Evolutionary conservation across 257 asterid genomes (phyloP), one percentile per base, ranked within the genome.

Genomic region (Solanum bulbocastanum): DNA sequence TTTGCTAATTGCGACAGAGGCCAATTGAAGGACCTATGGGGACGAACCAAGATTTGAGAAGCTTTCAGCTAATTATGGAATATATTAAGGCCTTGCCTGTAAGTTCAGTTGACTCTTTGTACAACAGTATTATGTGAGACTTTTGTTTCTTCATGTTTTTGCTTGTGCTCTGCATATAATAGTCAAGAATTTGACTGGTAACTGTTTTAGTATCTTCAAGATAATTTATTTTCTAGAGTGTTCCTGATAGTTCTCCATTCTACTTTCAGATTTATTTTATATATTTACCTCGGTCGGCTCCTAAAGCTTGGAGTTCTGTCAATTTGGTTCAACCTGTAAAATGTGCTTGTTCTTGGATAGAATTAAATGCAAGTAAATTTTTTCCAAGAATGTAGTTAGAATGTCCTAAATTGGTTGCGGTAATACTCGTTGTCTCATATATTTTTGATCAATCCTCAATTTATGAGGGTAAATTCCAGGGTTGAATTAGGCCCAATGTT

Each of bases 1-100:
- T 75, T 75, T 44, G 68, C 86, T 93, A 60, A 71, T 75, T 44
- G 72, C 86, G 92, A 92, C 96, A 96, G 99, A 95, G 89, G 92
- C 86, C 92, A 39, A 25, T 33, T 79, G 99, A 96, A 44, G 96
- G 96, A 86, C 92, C 93, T 68, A 89, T 87, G 4, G 94, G 93
- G 36, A 89, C 84, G 85, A 92, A 92, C 81, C 98, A 96, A 91
- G 99, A 96, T 93, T 87, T 95, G 93, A 94, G 99, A 93, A 94
- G 95, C 95, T 96, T 96, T 93, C 93, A 96, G 90, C 92, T 96
- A 91, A 95, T 96, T 88, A 88, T 96, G 90, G 99, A 96, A 89
- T 96, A 96, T 87, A 92, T 96, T 83, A 96, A 96, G 92, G 99
- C 99, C 83, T 93, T 96, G 92, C 99, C 99, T 44, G 99, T 96